A percentile compares a stretch with the other conserved stretches of the same genome.
phyloP scores from a whole-genome alignment of 2,329 filamentous ascomycete species.

The Arthrobotrys sinensis region DNA sequence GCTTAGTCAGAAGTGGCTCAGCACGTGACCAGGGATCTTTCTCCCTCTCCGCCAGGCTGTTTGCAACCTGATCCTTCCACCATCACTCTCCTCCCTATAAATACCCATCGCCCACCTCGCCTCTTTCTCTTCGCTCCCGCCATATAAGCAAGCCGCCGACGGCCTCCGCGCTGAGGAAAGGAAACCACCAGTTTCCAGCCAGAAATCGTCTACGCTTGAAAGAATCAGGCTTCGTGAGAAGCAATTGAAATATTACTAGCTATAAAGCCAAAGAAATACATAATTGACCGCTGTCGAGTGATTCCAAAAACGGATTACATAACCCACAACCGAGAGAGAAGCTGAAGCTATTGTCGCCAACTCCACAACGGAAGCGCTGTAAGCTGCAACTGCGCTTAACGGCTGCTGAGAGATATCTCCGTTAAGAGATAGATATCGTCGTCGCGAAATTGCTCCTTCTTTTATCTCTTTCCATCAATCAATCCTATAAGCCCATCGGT shows the following conservation, averaged over 20 bases:
- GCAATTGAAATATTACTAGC: slow-evolving; percentile 14
- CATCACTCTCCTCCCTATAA: slow-evolving; percentile 57
- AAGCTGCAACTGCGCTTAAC: not conserved
- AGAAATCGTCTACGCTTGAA: slow-evolving; percentile 32
- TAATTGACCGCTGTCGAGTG: slow-evolving; percentile 12
- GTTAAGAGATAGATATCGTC: not conserved
- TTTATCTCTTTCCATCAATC: not conserved
- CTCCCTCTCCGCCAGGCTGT: slow-evolving; percentile 20
- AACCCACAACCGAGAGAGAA: slow-evolving; percentile 11
- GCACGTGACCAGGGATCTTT: slow-evolving; percentile 42
- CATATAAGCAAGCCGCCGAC: slow-evolving; percentile 23
- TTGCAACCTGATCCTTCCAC: slow-evolving; percentile 61
- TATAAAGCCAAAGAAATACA: slow-evolving; percentile 14
- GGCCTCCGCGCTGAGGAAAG: slow-evolving; percentile 25
- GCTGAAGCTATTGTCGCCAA: slow-evolving; percentile 2
- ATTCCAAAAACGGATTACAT: slow-evolving; percentile 13
- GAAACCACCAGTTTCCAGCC: slow-evolving; percentile 10
- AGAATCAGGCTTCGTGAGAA: slow-evolving; percentile 9
- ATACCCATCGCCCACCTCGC: slow-evolving; percentile 60
- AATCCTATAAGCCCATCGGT: slow-evolving; percentile 3
- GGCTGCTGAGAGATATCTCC: not conserved
- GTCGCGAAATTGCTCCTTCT: not conserved
- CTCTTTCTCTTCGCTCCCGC: slow-evolving; percentile 34
- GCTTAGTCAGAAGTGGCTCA: slow-evolving; percentile 21
- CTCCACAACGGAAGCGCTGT: not conserved